Evolutionary conservation across 148 eudicot species (phyloP).

Genomic region (Selenicereus undatus): DNA sequence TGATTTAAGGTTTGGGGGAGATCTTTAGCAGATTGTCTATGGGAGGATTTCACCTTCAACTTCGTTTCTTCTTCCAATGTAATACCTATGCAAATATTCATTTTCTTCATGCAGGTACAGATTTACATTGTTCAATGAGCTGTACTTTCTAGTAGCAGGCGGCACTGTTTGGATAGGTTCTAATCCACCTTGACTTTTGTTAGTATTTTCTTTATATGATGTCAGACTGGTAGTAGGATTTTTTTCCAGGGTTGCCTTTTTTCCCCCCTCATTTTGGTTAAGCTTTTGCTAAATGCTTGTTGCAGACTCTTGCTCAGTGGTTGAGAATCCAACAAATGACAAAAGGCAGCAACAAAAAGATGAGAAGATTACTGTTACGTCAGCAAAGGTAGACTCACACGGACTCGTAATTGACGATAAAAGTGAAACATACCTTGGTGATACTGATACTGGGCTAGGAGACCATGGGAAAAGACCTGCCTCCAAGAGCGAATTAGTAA

Average conservation of each 20-base stretch:
- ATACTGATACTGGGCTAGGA: conserved; percentile 14
- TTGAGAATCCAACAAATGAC: conserved; percentile 27
- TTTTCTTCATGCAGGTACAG: conserved; percentile 70
- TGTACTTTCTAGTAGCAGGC: conserved; percentile 91
- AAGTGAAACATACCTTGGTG: conserved; percentile 21
- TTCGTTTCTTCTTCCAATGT: not conserved
- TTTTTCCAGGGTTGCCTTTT: not conserved
- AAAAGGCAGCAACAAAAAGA: conserved; percentile 20
- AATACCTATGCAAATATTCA: conserved; percentile 8
- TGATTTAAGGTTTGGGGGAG: not conserved
- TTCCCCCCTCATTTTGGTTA: not conserved
- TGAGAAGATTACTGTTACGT: conserved; percentile 28
- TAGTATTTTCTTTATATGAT: not conserved
- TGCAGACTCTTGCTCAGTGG: conserved; percentile 57
- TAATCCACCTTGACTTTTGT: conserved; percentile 3
- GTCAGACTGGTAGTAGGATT: not conserved
- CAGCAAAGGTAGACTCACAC: conserved; percentile 32
- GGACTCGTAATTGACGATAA: conserved; percentile 31
- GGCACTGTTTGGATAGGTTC: conserved; percentile 99
- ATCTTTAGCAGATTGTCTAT: not conserved
- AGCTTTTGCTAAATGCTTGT: not conserved
- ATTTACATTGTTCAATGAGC: conserved; percentile 92
- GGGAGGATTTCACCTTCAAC: not conserved
- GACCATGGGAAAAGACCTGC: conserved; percentile 25
- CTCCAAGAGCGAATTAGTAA: conserved; percentile 26